Conservation (phyloP, 441 rosid species). For the Populus hybrid region DNA sequence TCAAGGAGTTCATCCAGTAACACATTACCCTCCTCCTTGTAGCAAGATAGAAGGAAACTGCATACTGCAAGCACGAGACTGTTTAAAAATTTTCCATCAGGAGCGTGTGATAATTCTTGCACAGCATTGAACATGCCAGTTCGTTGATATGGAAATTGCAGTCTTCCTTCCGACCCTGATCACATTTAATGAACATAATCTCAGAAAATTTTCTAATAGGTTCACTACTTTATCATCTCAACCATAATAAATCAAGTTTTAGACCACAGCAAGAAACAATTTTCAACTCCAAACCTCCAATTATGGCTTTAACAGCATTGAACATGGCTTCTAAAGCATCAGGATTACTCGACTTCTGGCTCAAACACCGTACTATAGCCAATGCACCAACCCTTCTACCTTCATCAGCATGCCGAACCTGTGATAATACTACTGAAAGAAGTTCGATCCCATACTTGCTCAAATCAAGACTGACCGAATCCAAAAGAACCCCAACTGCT, state of each 20-base stretch:
- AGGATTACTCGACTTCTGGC: constrained; percentile 76
- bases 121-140: constrained; percentile 48
- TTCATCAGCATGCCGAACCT: constrained; percentile 90
- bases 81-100: constrained; percentile 85
- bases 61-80: constrained; percentile 51
- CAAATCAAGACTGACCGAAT: constrained; percentile 70
- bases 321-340: no score
- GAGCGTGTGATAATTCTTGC: constrained; percentile 79
- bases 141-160: constrained; percentile 65
- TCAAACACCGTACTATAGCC: constrained; percentile 61
- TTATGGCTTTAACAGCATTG: constrained; percentile 21
- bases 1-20: constrained; percentile 6
- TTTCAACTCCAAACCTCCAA: constrained; percentile 68
- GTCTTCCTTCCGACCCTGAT: constrained; percentile 96
- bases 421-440: constrained; percentile 70
- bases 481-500: constrained; percentile 72
- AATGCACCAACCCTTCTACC: constrained; percentile 78
- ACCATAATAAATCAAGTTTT: background rate
- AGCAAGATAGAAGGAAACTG: constrained; percentile 68
- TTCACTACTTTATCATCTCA: background rate
- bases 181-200: constrained; percentile 11
- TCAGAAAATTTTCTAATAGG: background rate
- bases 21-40: constrained; percentile 84
- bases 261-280: background rate
- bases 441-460: constrained; percentile 88